Percentiles rank a stretch among this genome's conserved stretches.
Conservation (phyloP, 768 basidiomycete genomes). For the Collybia mongolica region DNA sequence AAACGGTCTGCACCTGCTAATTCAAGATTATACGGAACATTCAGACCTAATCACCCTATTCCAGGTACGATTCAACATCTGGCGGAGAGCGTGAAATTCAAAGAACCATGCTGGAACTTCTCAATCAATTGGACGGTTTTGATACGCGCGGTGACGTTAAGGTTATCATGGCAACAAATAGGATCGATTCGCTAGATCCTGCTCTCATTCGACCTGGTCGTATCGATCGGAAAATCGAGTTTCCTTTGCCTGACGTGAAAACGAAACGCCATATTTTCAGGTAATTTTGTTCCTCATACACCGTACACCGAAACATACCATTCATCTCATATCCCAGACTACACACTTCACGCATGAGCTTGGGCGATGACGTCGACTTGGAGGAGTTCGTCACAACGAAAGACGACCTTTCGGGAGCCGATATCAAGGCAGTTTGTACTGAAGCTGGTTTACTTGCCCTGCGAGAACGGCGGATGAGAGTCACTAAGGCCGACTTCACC, state of each 20-base stretch:
- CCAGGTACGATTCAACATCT: constrained; percentile 95
- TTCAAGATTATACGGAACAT: neutral
- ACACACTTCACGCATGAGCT: constrained; percentile 94
- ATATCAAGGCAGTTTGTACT: constrained; percentile 99
- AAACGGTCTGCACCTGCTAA: constrained; percentile 65
- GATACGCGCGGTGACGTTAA: constrained; percentile 99
- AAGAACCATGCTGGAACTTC: constrained; percentile 96
- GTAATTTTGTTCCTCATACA: constrained; percentile 32
- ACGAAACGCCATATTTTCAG: constrained; percentile 99
- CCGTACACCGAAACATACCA: constrained; percentile 9
- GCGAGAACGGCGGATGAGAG: constrained; percentile 92
- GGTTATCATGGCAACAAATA: constrained; percentile 99
- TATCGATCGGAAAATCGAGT: constrained; percentile 98
- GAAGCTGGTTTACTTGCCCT: constrained; percentile 97
- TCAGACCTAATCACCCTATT: too few species aligned
- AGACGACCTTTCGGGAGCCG: constrained; percentile 95
- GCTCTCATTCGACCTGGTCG: constrained; percentile 98
- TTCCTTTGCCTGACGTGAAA: constrained; percentile 96
- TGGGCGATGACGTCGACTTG: constrained; percentile 84
- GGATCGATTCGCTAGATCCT: constrained; percentile 95
- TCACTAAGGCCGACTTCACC: constrained; percentile 88
- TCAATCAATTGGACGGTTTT: constrained; percentile 99
- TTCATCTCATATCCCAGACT: constrained; percentile 41
- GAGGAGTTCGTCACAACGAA: constrained; percentile 96
- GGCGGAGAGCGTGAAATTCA: constrained; percentile 99